phyloP scores from a whole-genome alignment of 2,329 filamentous ascomycete genomes.

The Apiospora pterosperma region DNA sequence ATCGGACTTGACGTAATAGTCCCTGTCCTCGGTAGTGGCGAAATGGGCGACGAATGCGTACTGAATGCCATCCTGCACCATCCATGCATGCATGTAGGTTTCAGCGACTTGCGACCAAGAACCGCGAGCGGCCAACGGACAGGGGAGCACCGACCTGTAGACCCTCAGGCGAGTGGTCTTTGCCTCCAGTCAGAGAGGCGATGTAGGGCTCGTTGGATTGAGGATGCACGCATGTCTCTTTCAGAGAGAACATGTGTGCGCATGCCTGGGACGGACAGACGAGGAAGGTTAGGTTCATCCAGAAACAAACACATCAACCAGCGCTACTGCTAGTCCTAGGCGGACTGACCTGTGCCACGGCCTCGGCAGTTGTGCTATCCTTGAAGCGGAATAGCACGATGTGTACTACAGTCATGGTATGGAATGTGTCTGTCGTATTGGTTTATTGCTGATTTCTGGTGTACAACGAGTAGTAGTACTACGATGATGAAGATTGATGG shows the following conservation, averaged over 20 bases:
- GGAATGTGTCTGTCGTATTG: neutral
- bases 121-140: neutral
- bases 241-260: conserved; percentile 50
- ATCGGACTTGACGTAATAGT: conserved; percentile 39
- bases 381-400: neutral
- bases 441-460: neutral
- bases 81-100: neutral
- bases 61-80: conserved; percentile 33
- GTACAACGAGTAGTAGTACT: neutral
- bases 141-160: conserved; percentile 26
- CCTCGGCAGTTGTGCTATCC: neutral
- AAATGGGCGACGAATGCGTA: conserved; percentile 41
- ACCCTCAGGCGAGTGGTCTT: conserved; percentile 47
- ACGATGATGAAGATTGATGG: no score
- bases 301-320: neutral
- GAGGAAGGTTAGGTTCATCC: neutral
- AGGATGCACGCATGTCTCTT: conserved; percentile 57
- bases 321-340: no score
- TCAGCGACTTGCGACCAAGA: neutral
- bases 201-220: conserved; percentile 58
- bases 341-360: neutral
- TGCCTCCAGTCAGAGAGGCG: conserved; percentile 53
- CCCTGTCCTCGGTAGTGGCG: conserved; percentile 33
- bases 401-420: neutral
- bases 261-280: conserved; percentile 8